phyloP scores from a whole-genome alignment of 306 rosid genomes.

The Glycine tomentella region DNA sequence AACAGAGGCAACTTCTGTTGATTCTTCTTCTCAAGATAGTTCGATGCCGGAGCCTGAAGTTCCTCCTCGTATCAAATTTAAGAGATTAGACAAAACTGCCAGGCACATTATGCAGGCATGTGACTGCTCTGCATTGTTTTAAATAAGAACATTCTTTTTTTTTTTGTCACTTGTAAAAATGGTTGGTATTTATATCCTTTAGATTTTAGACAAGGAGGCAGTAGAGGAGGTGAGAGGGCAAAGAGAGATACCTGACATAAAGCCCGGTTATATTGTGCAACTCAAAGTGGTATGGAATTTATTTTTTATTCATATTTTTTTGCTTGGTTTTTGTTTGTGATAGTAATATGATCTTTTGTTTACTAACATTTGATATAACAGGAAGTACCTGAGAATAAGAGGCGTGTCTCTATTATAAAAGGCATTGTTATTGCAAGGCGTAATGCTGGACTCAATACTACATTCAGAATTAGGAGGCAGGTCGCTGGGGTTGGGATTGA shows the following conservation, averaged over 20 bases:
- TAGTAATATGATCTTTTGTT: conserved; percentile 18
- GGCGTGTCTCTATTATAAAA: conserved; percentile 82
- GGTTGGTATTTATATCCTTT: conserved; percentile 41
- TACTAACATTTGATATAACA: conserved; percentile 45
- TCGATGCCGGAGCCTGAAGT: conserved; percentile 49
- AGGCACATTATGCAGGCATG: conserved; percentile 95
- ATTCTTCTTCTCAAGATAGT: conserved; percentile 55
- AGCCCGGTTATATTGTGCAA: conserved; percentile 92
- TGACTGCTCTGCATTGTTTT: conserved; percentile 26
- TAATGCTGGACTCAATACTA: conserved; percentile 81
- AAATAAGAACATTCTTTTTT: background rate
- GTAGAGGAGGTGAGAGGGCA: conserved; percentile 70
- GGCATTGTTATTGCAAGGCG: conserved; percentile 96
- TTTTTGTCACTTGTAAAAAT: conserved; percentile 38
- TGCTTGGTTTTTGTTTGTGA: background rate
- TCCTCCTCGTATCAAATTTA: conserved; percentile 81
- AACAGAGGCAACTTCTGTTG: conserved; percentile 52
- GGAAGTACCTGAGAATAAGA: conserved; percentile 98
- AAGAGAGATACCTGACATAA: conserved; percentile 84
- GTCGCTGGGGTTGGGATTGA: conserved; percentile 96
- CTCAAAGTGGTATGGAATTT: conserved; percentile 86
- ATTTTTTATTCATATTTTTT: conserved; percentile 10
- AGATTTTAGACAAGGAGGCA: conserved; percentile 96
- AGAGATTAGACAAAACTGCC: conserved; percentile 91
- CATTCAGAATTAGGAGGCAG: conserved; percentile 87